Percentiles rank a stretch among this genome's conserved stretches.
Evolutionary conservation across 495 filamentous ascomycete species (phyloP).

Genomic region (Aspergillus ostianus): DNA sequence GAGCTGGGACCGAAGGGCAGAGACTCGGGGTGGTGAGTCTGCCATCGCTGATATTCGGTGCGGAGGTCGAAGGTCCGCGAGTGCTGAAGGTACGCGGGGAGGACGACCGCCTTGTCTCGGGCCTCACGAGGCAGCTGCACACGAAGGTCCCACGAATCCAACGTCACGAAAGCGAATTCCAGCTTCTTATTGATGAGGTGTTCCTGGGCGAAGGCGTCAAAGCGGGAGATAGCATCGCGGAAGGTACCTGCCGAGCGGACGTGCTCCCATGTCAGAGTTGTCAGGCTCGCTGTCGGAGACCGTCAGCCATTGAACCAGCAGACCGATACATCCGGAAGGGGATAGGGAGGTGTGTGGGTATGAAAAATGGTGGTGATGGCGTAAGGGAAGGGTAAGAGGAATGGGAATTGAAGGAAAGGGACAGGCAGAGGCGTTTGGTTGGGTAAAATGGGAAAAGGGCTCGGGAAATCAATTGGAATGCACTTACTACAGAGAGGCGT

Average conservation of each 20-base stretch:
- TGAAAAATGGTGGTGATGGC: too few relatives aligned
- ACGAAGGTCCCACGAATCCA: conserved; percentile 97
- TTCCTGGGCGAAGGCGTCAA: conserved; percentile 89
- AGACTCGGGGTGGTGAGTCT: conserved; percentile 95
- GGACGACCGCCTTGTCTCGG: conserved; percentile 93
- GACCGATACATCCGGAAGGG: conserved; percentile 19
- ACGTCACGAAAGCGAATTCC: conserved; percentile 95
- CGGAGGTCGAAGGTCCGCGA: conserved; percentile 94
- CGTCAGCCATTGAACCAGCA: conserved; percentile 32
- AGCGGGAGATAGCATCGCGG: conserved; percentile 91
- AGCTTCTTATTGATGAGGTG: conserved; percentile 79
- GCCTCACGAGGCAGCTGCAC: conserved; percentile 97
- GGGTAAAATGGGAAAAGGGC: conserved; percentile 3
- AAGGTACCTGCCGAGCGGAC: conserved; percentile 95
- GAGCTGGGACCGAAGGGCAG: conserved; percentile 94
- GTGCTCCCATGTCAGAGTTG: conserved; percentile 98
- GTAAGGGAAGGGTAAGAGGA: conserved; percentile 5
- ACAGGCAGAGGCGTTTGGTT: background rate
- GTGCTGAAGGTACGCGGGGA: conserved; percentile 96
- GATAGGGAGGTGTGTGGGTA: conserved; percentile 7
- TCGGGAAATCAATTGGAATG: background rate
- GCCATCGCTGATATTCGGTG: conserved; percentile 97
- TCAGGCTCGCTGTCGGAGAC: conserved; percentile 75
- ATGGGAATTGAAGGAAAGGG: conserved; percentile 3
- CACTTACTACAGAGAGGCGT: conserved; percentile 97